These are phyloP conservation scores for Verticillium isaacii DNA, from an alignment of 2,329 filamentous ascomycete genomes.

Conservation along the genomic window DNA sequence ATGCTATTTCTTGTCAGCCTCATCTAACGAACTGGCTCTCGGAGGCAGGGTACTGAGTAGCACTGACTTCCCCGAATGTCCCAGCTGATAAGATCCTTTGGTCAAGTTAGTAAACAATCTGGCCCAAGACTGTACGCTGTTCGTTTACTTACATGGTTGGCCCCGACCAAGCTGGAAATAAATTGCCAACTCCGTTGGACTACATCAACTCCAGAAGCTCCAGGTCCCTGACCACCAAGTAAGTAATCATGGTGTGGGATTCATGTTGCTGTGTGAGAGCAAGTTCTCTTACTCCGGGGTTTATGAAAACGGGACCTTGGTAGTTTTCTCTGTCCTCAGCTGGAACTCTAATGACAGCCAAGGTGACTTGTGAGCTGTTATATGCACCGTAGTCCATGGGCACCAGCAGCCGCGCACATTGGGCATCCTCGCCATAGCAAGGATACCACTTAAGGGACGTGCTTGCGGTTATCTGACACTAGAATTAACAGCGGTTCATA, in stretches of 20 bases:
- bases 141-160: conserved; percentile 30
- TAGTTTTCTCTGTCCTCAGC: background rate
- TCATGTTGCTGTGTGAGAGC: background rate
- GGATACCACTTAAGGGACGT: background rate
- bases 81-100: conserved; percentile 41
- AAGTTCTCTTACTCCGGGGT: background rate
- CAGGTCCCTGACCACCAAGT: background rate
- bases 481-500: too few species aligned
- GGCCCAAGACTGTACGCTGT: too few species aligned
- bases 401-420: background rate
- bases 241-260: background rate
- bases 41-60: background rate
- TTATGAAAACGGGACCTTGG: background rate
- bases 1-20: conserved; percentile 18
- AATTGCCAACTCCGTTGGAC: background rate
- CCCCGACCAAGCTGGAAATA: conserved; percentile 38
- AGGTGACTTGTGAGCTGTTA: background rate
- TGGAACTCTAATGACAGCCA: background rate
- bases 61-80: conserved; percentile 39
- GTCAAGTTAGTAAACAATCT: too few species aligned
- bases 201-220: background rate
- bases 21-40: background rate
- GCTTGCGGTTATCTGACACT: background rate
- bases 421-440: background rate
- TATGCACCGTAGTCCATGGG: background rate